A percentile compares a stretch with the other conserved stretches of the same genome.
Evolutionary conservation across 208 protist genomes (phyloP).

Genomic region (Pavlovales sp.): DNA sequence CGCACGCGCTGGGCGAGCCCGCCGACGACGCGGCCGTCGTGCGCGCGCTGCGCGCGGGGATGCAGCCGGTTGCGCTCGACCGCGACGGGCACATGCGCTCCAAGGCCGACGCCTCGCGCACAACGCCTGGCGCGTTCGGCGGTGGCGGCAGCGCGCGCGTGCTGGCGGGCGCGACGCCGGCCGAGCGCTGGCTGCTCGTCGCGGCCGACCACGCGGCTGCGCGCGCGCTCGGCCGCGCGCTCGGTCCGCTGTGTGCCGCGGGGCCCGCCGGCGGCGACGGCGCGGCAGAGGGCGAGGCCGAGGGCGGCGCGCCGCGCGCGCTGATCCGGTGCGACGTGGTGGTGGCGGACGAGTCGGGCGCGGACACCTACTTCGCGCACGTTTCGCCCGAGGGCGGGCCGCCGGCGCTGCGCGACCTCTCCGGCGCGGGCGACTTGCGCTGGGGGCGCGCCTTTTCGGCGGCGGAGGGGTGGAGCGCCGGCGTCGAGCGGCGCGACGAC

Average conservation of each 20-base stretch:
- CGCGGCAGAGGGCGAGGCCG: too few species aligned
- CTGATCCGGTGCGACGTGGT: not conserved
- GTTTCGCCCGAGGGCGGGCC: too few species aligned
- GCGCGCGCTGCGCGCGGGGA: not conserved
- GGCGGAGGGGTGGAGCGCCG: not conserved
- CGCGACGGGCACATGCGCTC: not conserved
- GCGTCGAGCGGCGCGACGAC: not conserved
- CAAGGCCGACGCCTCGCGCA: too few species aligned
- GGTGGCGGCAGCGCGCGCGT: too few species aligned
- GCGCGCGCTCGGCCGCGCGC: not conserved
- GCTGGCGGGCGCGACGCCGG: too few species aligned
- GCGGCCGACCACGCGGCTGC: not conserved
- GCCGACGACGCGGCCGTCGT: not conserved
- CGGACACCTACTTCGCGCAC: not conserved
- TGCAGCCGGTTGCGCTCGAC: not conserved
- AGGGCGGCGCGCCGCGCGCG: too few species aligned
- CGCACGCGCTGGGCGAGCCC: too few species aligned
- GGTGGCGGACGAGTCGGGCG: not conserved
- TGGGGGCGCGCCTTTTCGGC: not conserved
- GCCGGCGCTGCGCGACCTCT: too few species aligned
- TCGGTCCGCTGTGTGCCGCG: not conserved
- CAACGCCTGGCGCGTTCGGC: too few species aligned
- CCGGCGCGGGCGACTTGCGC: not conserved
- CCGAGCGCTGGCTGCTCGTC: not conserved
- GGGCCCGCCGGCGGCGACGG: too few species aligned